Evolutionary conservation across 768 basidiomycete species (phyloP).

Genomic region (Boletus insuetus): DNA sequence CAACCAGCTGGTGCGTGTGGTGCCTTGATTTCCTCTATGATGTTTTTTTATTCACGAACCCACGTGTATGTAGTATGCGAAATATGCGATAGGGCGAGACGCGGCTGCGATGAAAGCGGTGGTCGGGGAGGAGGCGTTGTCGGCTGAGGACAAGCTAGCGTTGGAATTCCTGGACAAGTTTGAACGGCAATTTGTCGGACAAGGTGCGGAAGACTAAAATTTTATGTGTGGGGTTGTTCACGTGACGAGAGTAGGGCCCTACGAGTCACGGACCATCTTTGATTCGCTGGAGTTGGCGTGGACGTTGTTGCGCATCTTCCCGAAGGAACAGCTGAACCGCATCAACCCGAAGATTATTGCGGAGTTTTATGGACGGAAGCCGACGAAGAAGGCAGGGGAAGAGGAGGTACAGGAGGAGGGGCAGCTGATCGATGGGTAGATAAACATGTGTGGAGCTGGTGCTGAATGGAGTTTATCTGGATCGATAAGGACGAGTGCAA

Average conservation of each 20-base stretch:
- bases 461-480: neutral
- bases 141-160: conserved; percentile 92
- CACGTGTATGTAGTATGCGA: conserved; percentile 75
- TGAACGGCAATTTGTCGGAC: conserved; percentile 95
- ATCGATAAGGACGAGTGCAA: conserved; percentile 17
- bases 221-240: neutral
- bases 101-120: conserved; percentile 99
- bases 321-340: conserved; percentile 96
- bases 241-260: conserved; percentile 59
- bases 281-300: conserved; percentile 97
- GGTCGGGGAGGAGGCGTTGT: conserved; percentile 96
- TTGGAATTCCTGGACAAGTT: conserved; percentile 98
- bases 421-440: conserved; percentile 65
- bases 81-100: conserved; percentile 97
- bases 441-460: conserved; percentile 12
- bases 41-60: conserved; percentile 12
- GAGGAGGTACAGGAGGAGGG: conserved; percentile 35
- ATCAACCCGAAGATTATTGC: conserved; percentile 95
- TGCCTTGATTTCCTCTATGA: conserved; percentile 22
- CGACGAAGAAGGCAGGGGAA: conserved; percentile 57
- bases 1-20: conserved; percentile 83
- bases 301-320: conserved; percentile 96
- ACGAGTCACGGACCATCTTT: conserved; percentile 94
- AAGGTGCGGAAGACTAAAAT: conserved; percentile 62
- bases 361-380: conserved; percentile 89